Conservation (phyloP, 106 monocot genomes). For the Hemerocallis citrina region DNA sequence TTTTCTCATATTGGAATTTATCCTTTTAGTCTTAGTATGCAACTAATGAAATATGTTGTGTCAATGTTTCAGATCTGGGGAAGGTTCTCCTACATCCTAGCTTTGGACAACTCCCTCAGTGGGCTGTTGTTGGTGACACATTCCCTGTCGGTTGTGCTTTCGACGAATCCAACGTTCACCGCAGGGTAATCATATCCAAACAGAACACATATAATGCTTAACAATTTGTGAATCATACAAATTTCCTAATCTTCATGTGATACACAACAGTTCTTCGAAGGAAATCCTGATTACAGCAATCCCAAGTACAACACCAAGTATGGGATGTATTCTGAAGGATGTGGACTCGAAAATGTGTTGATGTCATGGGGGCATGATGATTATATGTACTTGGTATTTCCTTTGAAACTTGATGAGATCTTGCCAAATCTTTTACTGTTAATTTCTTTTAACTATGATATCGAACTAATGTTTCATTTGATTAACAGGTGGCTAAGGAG, state of each 20-base stretch:
- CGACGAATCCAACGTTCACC: slow-evolving; percentile 63
- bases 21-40: too few species aligned
- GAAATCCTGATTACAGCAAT: slow-evolving; percentile 56
- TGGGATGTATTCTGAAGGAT: slow-evolving; percentile 74
- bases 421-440: background rate
- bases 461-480: background rate
- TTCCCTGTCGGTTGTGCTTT: slow-evolving; percentile 87
- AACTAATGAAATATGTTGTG: background rate
- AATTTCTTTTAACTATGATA: background rate
- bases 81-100: slow-evolving; percentile 79
- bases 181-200: slow-evolving; percentile 32
- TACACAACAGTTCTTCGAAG: slow-evolving; percentile 54
- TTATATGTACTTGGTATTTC: slow-evolving; percentile 82
- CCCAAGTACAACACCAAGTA: slow-evolving; percentile 55
- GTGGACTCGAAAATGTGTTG: slow-evolving; percentile 76
- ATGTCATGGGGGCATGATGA: slow-evolving; percentile 98
- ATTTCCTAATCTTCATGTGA: background rate
- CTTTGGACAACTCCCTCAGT: slow-evolving; percentile 90
- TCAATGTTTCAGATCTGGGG: slow-evolving; percentile 56
- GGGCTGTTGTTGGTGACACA: slow-evolving; percentile 88
- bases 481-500: slow-evolving; percentile 66
- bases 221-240: background rate
- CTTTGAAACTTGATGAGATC: background rate
- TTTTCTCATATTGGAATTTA: too few species aligned
- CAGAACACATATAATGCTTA: background rate